A percentile compares a stretch with the other conserved stretches of the same genome.
Evolutionary conservation across 2,329 filamentous ascomycete species (phyloP).

Genomic region (Colletotrichum sp.): DNA sequence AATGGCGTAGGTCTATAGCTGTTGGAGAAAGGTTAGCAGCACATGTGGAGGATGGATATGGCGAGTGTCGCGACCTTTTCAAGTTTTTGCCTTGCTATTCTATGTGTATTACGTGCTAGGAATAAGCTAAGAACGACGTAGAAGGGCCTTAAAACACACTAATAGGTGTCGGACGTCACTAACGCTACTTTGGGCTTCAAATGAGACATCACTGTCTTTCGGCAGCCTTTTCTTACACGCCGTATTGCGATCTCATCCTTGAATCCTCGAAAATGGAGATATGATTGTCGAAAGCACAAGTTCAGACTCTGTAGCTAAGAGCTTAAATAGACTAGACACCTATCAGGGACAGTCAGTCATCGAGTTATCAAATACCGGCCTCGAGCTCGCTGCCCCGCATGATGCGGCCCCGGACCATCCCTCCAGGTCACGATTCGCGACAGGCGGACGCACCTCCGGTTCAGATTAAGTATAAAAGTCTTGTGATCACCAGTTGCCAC

Average conservation of each 20-base stretch:
- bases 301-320: no score
- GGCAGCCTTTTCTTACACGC: accelerated
- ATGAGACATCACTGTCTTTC: accelerated
- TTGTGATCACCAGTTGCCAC: accelerated
- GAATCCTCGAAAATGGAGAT: no score
- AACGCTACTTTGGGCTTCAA: accelerated
- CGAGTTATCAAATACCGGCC: no score
- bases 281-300: no score
- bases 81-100: accelerated
- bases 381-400: no score
- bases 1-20: not conserved
- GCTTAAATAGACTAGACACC: no score
- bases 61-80: accelerated
- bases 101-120: accelerated
- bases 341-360: no score
- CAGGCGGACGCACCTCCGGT: no score
- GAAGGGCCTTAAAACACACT: accelerated
- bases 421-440: no score
- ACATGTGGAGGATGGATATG: accelerated
- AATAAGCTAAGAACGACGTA: not conserved
- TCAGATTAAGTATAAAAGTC: accelerated
- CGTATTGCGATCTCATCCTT: no score
- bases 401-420: no score
- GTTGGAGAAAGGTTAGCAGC: accelerated
- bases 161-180: accelerated